Conservation (phyloP, 345 rosid genomes). For the Brassica rapa region DNA sequence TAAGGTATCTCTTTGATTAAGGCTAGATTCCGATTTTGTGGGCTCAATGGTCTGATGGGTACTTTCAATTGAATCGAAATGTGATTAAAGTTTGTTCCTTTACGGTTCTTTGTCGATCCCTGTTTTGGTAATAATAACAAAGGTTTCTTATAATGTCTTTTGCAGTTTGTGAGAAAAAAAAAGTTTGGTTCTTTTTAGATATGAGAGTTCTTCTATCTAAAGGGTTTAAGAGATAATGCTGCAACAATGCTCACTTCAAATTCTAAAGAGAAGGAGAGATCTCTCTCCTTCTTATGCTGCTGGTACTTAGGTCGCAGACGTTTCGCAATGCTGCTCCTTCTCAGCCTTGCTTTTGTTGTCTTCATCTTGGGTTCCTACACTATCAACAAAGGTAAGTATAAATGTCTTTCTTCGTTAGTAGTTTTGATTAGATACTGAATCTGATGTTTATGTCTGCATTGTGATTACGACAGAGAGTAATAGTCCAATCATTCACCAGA, state of each 20-base stretch:
- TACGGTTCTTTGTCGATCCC: neutral
- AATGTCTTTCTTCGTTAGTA: too few species aligned
- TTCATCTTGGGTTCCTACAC: slow-evolving; percentile 67
- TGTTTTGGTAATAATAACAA: slow-evolving; percentile 16
- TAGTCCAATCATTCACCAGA: slow-evolving; percentile 43
- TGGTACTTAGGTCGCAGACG: slow-evolving; percentile 57
- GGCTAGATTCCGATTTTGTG: slow-evolving; percentile 19
- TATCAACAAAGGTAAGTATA: slow-evolving; percentile 60
- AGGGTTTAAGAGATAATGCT: slow-evolving; percentile 59
- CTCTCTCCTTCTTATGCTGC: slow-evolving; percentile 55
- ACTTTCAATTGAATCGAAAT: slow-evolving; percentile 25
- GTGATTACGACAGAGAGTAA: slow-evolving; percentile 46
- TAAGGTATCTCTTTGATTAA: slow-evolving; percentile 3
- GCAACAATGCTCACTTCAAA: slow-evolving; percentile 53
- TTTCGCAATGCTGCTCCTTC: slow-evolving; percentile 71
- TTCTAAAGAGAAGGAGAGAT: slow-evolving; percentile 71
- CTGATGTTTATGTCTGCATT: neutral
- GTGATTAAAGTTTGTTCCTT: slow-evolving; percentile 24
- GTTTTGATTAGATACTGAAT: too few species aligned
- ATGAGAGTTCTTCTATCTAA: slow-evolving; percentile 43
- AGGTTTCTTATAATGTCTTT: neutral
- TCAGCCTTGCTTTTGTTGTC: slow-evolving; percentile 64
- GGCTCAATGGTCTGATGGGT: slow-evolving; percentile 8
- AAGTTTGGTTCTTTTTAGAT: slow-evolving; percentile 14
- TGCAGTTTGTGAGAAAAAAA: slow-evolving; percentile 34